These are phyloP conservation scores for Cyberlindnera saturnus DNA, from an alignment of 805 yeast genomes.

Conservation along the genomic window DNA sequence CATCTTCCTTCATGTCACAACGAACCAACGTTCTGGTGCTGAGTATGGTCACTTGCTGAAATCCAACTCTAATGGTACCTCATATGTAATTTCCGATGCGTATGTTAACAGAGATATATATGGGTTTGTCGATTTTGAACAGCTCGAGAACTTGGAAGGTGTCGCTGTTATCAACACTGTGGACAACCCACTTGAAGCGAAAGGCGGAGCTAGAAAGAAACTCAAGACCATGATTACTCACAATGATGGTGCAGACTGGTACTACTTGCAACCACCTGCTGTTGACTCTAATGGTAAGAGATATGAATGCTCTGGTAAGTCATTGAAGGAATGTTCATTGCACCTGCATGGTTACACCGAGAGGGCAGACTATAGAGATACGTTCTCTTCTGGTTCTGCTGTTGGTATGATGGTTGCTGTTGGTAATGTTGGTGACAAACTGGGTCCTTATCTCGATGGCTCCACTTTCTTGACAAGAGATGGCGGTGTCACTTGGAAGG, in stretches of 20 bases:
- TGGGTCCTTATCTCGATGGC: conserved; percentile 44
- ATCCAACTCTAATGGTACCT: conserved; percentile 88
- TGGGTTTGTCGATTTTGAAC: conserved; percentile 89
- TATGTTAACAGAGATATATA: conserved; percentile 65
- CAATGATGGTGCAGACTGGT: conserved; percentile 92
- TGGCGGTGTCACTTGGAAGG: conserved; percentile 88
- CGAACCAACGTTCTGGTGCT: conserved; percentile 38
- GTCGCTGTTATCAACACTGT: conserved; percentile 72
- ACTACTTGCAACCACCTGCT: conserved; percentile 60
- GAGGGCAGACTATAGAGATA: conserved; percentile 74
- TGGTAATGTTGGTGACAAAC: conserved; percentile 79
- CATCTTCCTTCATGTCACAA: conserved; percentile 78
- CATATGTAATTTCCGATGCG: conserved; percentile 61
- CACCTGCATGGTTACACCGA: conserved; percentile 91
- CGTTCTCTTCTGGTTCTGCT: conserved; percentile 84
- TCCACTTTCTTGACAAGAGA: conserved; percentile 79
- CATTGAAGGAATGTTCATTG: conserved; percentile 62
- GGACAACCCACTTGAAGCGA: conserved; percentile 41
- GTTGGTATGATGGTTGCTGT: conserved; percentile 83
- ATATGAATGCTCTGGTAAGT: conserved; percentile 44
- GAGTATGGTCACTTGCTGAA: conserved; percentile 80
- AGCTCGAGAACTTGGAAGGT: conserved; percentile 79
- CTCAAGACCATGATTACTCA: conserved; percentile 72
- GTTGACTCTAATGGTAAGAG: conserved; percentile 54
- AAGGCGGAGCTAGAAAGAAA: conserved; percentile 42